Evolutionary conservation across 2,329 filamentous ascomycete genomes (phyloP).

Genomic region (Cladosporium velox): DNA sequence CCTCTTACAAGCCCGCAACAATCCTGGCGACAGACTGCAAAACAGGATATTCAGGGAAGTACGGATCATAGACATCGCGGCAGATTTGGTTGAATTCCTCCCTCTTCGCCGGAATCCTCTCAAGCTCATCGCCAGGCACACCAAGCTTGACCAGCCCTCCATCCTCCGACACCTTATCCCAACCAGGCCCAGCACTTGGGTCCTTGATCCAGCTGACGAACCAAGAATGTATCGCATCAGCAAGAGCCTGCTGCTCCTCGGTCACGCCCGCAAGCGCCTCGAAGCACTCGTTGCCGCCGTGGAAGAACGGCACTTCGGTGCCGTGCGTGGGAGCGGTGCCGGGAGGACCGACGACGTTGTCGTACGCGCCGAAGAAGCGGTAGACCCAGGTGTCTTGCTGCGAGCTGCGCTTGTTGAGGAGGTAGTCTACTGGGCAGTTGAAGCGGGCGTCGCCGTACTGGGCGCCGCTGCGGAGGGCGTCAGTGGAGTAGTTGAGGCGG

Average conservation of each 20-base stretch:
- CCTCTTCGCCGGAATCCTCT: background rate
- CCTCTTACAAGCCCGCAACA: background rate
- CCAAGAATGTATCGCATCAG: constrained; percentile 26
- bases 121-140: constrained; percentile 4
- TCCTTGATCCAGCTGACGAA: constrained; percentile 29
- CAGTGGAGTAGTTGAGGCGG: constrained; percentile 40
- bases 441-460: constrained; percentile 45
- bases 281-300: constrained; percentile 28
- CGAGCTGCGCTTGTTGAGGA: constrained; percentile 15
- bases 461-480: constrained; percentile 45
- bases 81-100: constrained; percentile 6
- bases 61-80: background rate
- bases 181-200: constrained; percentile 27
- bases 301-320: constrained; percentile 35
- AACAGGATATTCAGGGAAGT: constrained; percentile 2
- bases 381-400: constrained; percentile 26
- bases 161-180: constrained; percentile 3
- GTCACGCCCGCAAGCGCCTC: constrained; percentile 23
- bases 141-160: background rate
- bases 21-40: constrained; percentile 7
- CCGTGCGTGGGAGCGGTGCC: constrained; percentile 38
- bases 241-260: constrained; percentile 25
- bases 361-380: constrained; percentile 46
- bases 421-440: constrained; percentile 29
- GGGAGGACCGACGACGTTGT: constrained; percentile 25